Base-by-base conservation (phyloP, 164 flowering plant species). In the Stephania cephalantha region DNA sequence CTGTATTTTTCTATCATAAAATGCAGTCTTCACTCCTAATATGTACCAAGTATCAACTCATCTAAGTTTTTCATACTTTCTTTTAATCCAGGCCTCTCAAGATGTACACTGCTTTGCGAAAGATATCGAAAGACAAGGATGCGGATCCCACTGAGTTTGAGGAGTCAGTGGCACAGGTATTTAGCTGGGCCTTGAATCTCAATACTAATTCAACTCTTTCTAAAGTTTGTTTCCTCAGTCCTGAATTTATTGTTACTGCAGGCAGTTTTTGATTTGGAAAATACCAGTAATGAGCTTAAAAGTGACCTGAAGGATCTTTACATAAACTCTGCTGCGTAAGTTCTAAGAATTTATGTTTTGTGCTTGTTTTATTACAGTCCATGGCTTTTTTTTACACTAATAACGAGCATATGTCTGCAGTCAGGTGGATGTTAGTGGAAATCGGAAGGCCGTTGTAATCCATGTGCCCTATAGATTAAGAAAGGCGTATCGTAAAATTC, bases 91-190 rank as follows among this genome's bases (percentile, higher is more conserved):
- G 84, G 73, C 15, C 63, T 44, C 76, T 76, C 79, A 90, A 84
- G 78, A 91, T 91, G 96, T 91, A 69, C 72, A 85, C 90, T 1
- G 76, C 91, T 6, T 73, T 35, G 82, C 85, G 85, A 81, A 90
- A 90, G 77, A 90, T 91, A 77, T 85, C 80, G 46, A 91, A 90
- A 48, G 94, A 91, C 74, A 88, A 87, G 81, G 90, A 78, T 79
- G 86, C 75, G 18, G 91, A 89, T 6, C 90, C 91, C 30, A 74
- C 88, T 55, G 97, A 91, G 50, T 88, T 88, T 73, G 91, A 91
- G 78, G 90, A 88, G 79, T 48, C 85, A 3, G 87, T 86, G 72
- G 88, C 87, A n/a, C 85, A 86, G 86, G 86, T 85, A 46, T 48
- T 7, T 65, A 25, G 50, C 68, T 50, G 11, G 22, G n/a, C 20